phyloP scores from a whole-genome alignment of 2,329 filamentous ascomycete genomes.

The Colletotrichum lindemuthianum region DNA sequence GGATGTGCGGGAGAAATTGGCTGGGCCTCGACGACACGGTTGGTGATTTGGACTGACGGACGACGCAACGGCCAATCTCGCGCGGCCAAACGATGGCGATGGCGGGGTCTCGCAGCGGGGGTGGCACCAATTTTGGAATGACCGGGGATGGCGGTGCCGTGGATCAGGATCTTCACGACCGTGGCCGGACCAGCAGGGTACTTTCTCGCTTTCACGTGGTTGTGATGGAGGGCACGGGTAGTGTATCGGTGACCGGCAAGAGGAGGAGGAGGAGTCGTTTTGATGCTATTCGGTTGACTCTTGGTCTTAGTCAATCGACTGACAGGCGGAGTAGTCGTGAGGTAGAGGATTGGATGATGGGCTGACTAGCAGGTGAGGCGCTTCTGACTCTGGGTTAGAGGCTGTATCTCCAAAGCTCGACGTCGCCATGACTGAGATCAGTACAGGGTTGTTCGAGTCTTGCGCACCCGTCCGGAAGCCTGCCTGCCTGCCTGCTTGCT shows the following conservation, averaged over 20 bases:
- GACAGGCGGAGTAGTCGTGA: no score
- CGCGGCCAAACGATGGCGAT: constrained; percentile 22
- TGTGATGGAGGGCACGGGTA: neutral
- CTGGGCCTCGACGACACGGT: constrained; percentile 20
- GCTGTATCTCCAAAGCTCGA: no score
- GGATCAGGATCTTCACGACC: constrained; percentile 29
- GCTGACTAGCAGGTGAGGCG: no score
- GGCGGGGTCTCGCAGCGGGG: constrained; percentile 36
- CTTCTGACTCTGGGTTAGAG: no score
- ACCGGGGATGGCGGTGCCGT: constrained; percentile 36
- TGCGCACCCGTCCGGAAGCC: no score
- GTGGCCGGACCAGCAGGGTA: constrained; percentile 26
- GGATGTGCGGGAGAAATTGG: constrained; percentile 35
- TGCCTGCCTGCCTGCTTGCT: neutral
- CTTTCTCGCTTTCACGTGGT: constrained; percentile 24
- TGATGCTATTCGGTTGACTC: no score
- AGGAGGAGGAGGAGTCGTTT: neutral
- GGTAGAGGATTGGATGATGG: no score
- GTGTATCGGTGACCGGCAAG: neutral
- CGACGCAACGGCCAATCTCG: constrained; percentile 30
- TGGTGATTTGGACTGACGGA: constrained; percentile 18
- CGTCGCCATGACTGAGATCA: neutral
- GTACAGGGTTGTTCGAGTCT: constrained; percentile 5
- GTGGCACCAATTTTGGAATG: constrained; percentile 33
- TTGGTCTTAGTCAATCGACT: no score